Evolutionary conservation across 495 filamentous ascomycete genomes (phyloP).

Genomic region (Penicillium nucicola): DNA sequence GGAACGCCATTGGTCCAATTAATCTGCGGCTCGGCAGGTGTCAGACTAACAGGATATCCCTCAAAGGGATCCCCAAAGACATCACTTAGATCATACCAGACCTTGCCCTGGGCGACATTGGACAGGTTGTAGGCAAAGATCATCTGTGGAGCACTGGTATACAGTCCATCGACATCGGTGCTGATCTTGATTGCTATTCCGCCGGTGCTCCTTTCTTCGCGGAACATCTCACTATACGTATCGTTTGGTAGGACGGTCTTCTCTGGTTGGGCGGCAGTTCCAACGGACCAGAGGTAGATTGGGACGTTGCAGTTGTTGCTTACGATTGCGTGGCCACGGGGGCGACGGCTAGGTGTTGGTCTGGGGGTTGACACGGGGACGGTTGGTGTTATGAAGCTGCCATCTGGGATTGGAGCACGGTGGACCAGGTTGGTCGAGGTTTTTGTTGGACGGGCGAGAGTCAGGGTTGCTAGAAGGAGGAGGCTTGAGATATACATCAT

Average conservation of each 20-base stretch:
- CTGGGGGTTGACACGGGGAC: not conserved
- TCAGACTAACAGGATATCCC: conserved; percentile 39
- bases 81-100: conserved; percentile 59
- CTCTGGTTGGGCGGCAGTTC: conserved; percentile 28
- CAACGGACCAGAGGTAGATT: conserved; percentile 57
- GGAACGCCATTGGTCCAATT: conserved; percentile 47
- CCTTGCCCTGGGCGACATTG: conserved; percentile 13
- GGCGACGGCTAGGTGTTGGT: conserved; percentile 2
- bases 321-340: conserved; percentile 46
- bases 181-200: conserved; percentile 58
- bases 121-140: conserved; percentile 55
- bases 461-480: conserved; percentile 6
- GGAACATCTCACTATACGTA: conserved; percentile 41
- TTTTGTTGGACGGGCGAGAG: conserved; percentile 5
- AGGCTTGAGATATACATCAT: conserved; percentile 11
- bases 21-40: conserved; percentile 39
- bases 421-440: not conserved
- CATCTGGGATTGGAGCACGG: not conserved
- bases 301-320: conserved; percentile 45
- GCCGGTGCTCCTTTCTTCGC: conserved; percentile 42
- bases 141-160: conserved; percentile 45
- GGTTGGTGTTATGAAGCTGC: conserved; percentile 6
- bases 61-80: conserved; percentile 56
- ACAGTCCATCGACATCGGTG: conserved; percentile 43
- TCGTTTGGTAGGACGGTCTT: conserved; percentile 18